Evolutionary conservation across 805 yeast species (phyloP), one percentile per base, ranked within the genome.

Genomic region (Saccharomyces jurei): DNA sequence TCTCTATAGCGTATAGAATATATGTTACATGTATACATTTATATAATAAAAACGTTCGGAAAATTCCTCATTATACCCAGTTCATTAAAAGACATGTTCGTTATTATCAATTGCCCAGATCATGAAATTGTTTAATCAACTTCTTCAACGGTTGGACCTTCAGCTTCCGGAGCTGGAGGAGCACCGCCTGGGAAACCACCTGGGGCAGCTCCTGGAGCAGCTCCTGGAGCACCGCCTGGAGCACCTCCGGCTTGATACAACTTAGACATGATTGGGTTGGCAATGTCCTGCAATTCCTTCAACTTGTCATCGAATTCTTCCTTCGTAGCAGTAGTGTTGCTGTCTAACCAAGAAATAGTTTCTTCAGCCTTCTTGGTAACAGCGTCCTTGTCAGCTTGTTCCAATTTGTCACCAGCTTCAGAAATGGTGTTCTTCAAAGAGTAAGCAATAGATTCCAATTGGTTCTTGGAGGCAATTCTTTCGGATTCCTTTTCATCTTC

Each of bases 251-350:
- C 90, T 75, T 86, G 91, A 84, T 90, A 90, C 81, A 92, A 87
- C 83, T 89, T 89, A 73, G 88, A 81, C 86, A 89, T 84, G 78
- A 89, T 87, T 75, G 96, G 96, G 84, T 90, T 89, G 65, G 96
- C 94, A 77, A 86, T 80, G 66, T 84, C 88, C 80, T 90, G 96
- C 72, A 89, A 86, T 77, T 89, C 96, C 86, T 90, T 90, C 80
- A 89, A 94, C 80, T 82, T 84, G 78, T 86, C 95, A 69, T 83
- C 80, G 77, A 76, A 89, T 81, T 89, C 97, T 69, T 90, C 96
- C 63, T 86, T 81, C 58, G 95, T 76, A 66, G 94, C 96, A 65
- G 96, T 82, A 75, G 86, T 89, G 80, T 87, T 86, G 69, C 81
- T 80, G 77, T 89, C 97, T 76, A 90, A 83, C 96, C 96, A 90